Evolutionary conservation across 164 flowering plant genomes (phyloP), one percentile per base, ranked within the genome.

Genomic region (Annona cherimola): DNA sequence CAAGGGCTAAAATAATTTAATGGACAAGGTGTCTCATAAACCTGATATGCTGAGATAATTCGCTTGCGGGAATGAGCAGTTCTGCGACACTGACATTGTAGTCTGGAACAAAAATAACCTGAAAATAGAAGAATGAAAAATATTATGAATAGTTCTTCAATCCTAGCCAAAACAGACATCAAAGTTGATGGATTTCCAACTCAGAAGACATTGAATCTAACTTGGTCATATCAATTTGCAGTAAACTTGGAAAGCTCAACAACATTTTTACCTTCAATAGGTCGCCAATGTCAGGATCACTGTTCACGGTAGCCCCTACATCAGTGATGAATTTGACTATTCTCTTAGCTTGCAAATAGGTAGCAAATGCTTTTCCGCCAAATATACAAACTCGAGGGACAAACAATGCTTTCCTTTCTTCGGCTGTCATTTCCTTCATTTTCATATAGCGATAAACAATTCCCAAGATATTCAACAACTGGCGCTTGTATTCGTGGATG

Each of bases 301-400:
- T 91, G 78, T 94, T 94, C 55, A 94, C 70, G 42, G 87, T 89
- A 45, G 90, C 87, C 44, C 89, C 98, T 73, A 94, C 98, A 82
- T 94, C 98, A 44, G 97, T 87, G 73, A 94, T 94, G 73, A 94
- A 87, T 77, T 94, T 94, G 72, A 94, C 97, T 68, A 94, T 94
- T 77, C 98, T 87, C 83, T 94, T 94, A 57, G 98, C 98, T 75
- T 94, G 97, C 67, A 86, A 87, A 76, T 94, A 94, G 18, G 97
- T 94, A 19, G 98, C 86, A 85, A 94, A 94, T 65, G 98, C 98
- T 83, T 94, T 94, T 63, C 98, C 98, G 63, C 98, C 98, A 85
- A 94, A 90, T 74, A 94, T 87, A 78, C 98, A 92, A 63, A 94
- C 97, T 70, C 98, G 86, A 26, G 98, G 98, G 74, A 84, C 95